phyloP scores from a whole-genome alignment of 768 basidiomycete genomes.

The Mrakia frigida region DNA sequence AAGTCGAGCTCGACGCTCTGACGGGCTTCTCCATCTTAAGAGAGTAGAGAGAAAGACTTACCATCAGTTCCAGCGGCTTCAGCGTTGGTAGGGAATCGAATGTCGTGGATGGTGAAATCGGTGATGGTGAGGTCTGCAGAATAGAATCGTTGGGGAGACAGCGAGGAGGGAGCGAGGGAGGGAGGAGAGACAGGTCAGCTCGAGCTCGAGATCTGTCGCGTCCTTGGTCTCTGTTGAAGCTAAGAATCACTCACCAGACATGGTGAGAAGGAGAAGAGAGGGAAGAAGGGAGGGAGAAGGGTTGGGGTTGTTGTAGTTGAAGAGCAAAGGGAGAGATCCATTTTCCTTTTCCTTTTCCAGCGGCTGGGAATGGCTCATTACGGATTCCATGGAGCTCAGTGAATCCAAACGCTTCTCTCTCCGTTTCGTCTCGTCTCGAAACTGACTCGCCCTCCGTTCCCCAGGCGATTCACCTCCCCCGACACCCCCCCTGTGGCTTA shows the following conservation, averaged over 20 bases:
- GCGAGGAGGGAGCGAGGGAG: neutral
- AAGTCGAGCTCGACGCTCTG: neutral
- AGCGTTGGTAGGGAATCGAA: conserved; percentile 31
- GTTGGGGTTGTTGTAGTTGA: neutral
- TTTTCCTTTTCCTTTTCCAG: no score
- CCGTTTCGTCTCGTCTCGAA: neutral
- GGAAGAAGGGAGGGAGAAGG: neutral
- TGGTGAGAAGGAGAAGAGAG: neutral
- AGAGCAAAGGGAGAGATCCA: no score
- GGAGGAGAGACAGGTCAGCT: neutral
- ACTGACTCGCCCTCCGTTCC: neutral
- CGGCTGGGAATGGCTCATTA: conserved; percentile 70
- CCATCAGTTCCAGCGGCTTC: conserved; percentile 27
- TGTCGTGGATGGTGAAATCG: conserved; percentile 29
- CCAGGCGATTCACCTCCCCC: conserved; percentile 66
- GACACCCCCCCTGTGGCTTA: conserved; percentile 64
- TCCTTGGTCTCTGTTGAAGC: neutral
- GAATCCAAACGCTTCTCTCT: conserved; percentile 34
- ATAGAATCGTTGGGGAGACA: neutral
- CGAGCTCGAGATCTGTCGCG: neutral
- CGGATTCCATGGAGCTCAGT: conserved; percentile 74
- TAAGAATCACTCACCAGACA: conserved; percentile 10
- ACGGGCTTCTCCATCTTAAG: neutral
- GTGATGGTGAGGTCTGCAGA: conserved; percentile 33
- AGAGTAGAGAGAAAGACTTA: neutral